Evolutionary conservation across 129 eudicot genomes (phyloP).

Genomic region (Chrysanthemum makinoi): DNA sequence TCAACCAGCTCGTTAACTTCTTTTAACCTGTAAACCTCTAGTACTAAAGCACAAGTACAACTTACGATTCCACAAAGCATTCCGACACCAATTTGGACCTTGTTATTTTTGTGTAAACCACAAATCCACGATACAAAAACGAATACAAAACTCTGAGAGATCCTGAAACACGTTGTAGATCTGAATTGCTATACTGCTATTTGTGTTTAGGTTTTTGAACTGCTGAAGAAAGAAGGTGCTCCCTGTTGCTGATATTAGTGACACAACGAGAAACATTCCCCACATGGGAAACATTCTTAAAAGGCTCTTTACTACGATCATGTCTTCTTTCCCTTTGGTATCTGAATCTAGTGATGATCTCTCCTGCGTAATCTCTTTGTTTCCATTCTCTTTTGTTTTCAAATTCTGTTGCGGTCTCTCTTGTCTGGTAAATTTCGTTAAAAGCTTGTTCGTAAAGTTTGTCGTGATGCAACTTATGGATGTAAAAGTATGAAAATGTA

Average conservation of each 20-base stretch:
- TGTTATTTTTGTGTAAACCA: background rate
- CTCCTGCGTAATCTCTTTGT: background rate
- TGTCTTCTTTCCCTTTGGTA: background rate
- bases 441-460: background rate
- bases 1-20: background rate
- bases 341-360: background rate
- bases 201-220: background rate
- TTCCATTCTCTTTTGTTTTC: background rate
- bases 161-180: slow-evolving; percentile 18
- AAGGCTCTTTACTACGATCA: slow-evolving; percentile 8
- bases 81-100: slow-evolving; percentile 21
- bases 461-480: no score
- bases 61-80: slow-evolving; percentile 13
- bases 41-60: background rate
- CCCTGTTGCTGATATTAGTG: slow-evolving; percentile 12
- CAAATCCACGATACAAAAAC: background rate
- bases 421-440: background rate
- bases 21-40: slow-evolving; percentile 23
- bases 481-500: no score
- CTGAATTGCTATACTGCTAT: slow-evolving; percentile 4
- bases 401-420: slow-evolving; percentile 6
- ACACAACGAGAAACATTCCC: slow-evolving; percentile 9
- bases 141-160: slow-evolving; percentile 8
- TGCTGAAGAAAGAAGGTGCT: slow-evolving; percentile 23
- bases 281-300: slow-evolving; percentile 21